Evolutionary conservation across 23 red algal species (phyloP), one percentile per base, ranked within the genome.

Genomic region (Gracilaria vermiculophylla): DNA sequence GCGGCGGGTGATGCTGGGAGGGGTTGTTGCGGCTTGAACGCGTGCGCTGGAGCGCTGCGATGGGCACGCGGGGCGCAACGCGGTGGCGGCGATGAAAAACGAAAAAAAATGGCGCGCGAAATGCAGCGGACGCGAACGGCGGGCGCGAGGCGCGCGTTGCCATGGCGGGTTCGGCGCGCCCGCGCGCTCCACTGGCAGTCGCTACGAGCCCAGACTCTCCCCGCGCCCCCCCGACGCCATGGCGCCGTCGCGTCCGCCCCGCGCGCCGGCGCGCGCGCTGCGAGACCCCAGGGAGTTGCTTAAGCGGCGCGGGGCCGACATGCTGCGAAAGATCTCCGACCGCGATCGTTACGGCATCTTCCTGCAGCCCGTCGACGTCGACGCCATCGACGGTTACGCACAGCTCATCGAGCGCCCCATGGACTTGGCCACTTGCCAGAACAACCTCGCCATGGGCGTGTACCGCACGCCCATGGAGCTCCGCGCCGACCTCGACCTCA

Each of bases 341-440:
- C 77, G 77, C 20, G 84, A 96, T 60, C 62, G 73, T 50, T 88
- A 92, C 48, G 84, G 62, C 49, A 88, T 88, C 62, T 97, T 97
- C 70, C 66, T 86, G 36, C 80, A 92, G 65, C 94, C 94, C 24
- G 94, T 97, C 54, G 89, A 92, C 67, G 48, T 83, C 67, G 77
- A 79, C 51, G 61, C 67, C 44, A 87, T 92, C 50, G 60, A 85
- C 28, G 90, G 92, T 60, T 97, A 97, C 67, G 49, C 83, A 31
- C 20, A 85, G 45, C 42, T 97, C 47, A 88, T 97, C 44, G 70
- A 36, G 57, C 58, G 86, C 28, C 94, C 94, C 28, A 97, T 97
- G 94, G 94, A 97, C 77, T 74, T 97, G 55, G 84, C 89, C 58
- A 97, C 94, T 15, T 65, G 85, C 24, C 94, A 88, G 51, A 84